Conservation (phyloP, 768 basidiomycete species). For the Lactifluus piperatus region DNA sequence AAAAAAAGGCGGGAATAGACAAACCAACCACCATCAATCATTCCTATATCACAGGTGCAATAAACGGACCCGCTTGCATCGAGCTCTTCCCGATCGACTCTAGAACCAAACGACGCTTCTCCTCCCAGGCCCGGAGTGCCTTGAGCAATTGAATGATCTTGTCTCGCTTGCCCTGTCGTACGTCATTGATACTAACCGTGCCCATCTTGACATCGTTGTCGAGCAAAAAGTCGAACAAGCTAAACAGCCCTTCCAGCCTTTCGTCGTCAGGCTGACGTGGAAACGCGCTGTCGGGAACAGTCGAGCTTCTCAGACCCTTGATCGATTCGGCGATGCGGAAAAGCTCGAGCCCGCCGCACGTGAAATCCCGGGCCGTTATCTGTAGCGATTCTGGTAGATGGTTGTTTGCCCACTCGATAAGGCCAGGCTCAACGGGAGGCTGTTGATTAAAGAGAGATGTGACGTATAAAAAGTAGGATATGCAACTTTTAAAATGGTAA, state of each 20-base stretch:
- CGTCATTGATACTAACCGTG: slow-evolving; percentile 88
- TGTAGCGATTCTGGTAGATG: slow-evolving; percentile 61
- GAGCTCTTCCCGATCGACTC: slow-evolving; percentile 37
- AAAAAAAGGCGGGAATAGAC: not conserved
- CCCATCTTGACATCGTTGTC: slow-evolving; percentile 91
- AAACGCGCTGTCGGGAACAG: slow-evolving; percentile 75
- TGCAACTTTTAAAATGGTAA: not conserved
- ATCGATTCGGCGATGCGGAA: slow-evolving; percentile 81
- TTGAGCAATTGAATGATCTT: slow-evolving; percentile 75
- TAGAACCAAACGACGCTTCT: slow-evolving; percentile 52
- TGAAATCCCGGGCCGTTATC: slow-evolving; percentile 39
- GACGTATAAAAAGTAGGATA: slow-evolving; percentile 7
- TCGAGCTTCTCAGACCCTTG: slow-evolving; percentile 56
- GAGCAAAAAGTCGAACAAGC: slow-evolving; percentile 84
- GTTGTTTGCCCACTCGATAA: slow-evolving; percentile 85
- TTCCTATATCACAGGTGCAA: slow-evolving; percentile 15
- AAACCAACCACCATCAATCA: not conserved
- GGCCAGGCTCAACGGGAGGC: slow-evolving; percentile 34
- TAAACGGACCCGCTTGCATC: slow-evolving; percentile 25
- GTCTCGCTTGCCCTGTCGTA: slow-evolving; percentile 71
- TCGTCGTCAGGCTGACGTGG: slow-evolving; percentile 59
- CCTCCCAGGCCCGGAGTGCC: slow-evolving; percentile 74
- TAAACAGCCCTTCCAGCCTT: slow-evolving; percentile 79
- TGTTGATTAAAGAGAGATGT: slow-evolving; percentile 14
- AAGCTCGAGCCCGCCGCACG: slow-evolving; percentile 66